phyloP scores from a whole-genome alignment of 805 yeast species.

The Candida boleticola region DNA sequence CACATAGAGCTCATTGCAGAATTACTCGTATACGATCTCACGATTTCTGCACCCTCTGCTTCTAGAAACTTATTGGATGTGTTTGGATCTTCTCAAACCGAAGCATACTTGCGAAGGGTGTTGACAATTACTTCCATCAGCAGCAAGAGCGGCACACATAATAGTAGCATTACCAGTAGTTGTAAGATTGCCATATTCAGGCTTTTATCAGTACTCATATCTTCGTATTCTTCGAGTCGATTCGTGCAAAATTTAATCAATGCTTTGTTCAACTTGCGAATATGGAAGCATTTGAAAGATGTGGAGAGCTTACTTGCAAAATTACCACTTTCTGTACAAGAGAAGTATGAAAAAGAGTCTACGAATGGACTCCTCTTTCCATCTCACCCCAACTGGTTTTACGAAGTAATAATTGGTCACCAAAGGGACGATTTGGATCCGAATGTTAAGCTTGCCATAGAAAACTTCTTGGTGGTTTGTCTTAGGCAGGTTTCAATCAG shows the following conservation, averaged over 20 bases:
- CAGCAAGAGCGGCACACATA: neutral
- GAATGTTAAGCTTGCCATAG: neutral
- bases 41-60: conserved; percentile 14
- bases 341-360: neutral
- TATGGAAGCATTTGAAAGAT: conserved; percentile 23
- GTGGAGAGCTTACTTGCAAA: conserved; percentile 5
- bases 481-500: conserved; percentile 6
- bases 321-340: neutral
- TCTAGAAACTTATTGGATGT: neutral
- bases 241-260: conserved; percentile 11
- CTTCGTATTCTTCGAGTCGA: neutral
- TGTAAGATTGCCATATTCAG: neutral
- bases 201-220: conserved; percentile 2
- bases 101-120: neutral
- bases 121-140: neutral
- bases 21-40: conserved; percentile 10
- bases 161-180: too few relatives aligned
- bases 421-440: neutral
- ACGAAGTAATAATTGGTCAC: neutral
- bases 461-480: neutral
- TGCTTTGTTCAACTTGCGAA: conserved; percentile 30
- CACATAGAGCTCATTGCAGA: conserved; percentile 31
- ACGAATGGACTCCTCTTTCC: too few relatives aligned
- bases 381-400: neutral
- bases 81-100: neutral